Base-by-base conservation (phyloP, 345 rosid genomes). In the Clausena lansium region DNA sequence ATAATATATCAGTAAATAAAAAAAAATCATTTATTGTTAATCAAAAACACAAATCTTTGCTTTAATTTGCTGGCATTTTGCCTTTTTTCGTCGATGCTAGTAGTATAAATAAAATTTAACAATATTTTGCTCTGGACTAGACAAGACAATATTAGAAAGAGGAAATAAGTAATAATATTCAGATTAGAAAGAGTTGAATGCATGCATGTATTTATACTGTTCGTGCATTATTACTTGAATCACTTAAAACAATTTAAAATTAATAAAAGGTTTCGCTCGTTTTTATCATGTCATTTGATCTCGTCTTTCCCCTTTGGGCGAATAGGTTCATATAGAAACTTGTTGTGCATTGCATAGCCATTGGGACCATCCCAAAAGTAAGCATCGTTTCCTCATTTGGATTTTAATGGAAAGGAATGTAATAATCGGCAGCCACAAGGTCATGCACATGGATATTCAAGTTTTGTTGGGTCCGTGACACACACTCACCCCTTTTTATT, bases 341-440 rank as follows among this genome's bases (percentile, higher is more conserved):
- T 38, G 50, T 3, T 45, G 15, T 4, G 50, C 50, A 3, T 3
- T 10, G 10, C 50, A 3, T 3, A 11, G 10, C 36, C 35, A 63
- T 7, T 7, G 67, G 67, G 67, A 33, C 35, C 67, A 36, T 67
- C 27, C 14, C 1, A 30, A 24, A 61, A 24, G 17, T 1, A n/a
- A 38, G 70, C 11, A 38, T 67, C 70, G 55, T 67, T 67, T 67
- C 41, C 55, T 39, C 30, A 1, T 17, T 39, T 39, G 71, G 32
- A 67, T 45, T 67, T 67, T 50, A 70, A 70, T 27, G 59, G 73
- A 69, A 69, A n/a, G 19, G 52, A 24, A 67, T 47, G 59, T 67
- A 36, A 67, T 13, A 4, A 2, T 32, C 39, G 0, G 27, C 57
- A 25, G 35, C 38, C 58, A 13, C 10, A 47, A 15, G 57, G 22